Evolutionary conservation across 768 basidiomycete genomes (phyloP), one percentile per base, ranked within the genome.

Genomic region (Asterophora lycoperdoides): DNA sequence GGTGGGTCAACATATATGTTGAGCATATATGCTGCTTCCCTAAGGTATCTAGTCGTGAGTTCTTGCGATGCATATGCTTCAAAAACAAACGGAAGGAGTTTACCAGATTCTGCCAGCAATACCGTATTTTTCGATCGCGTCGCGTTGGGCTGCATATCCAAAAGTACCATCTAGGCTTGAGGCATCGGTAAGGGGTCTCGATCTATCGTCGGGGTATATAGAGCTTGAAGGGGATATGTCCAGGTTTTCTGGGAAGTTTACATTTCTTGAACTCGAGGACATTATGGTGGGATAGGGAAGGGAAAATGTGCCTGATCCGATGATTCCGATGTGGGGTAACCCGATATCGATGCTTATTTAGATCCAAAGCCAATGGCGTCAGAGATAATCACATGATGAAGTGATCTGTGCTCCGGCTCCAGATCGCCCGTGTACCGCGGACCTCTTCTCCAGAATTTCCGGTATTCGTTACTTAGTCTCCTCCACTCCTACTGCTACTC

Each of bases 61-160:
- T 49, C 43, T 33, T 56, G 48, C 43, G 49, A 30, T 33, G n/a
- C 38, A 33, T 46, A 20, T 6, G 23, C 37, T 41, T 15, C 19
- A 19, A 23, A 44, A 51, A 40, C 44, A 44, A 44, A 54, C 60
- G 18, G 30, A 32, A 41, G 18, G 14, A 35, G 34, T 17, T 71
- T 72, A 88, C 91, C 90, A 93, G 40, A 93, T 81, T 65, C 87
- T 74, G 28, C 89, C 88, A 7, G 89, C 91, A 48, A 93, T 93
- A 4, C 90, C 89, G 61, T 86, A 91, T 56, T 69, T 70, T 13
- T 72, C 65, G 46, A 93, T 93, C 5, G 85, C 80, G 13, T 71
- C 63, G 48, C 68, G 68, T 63, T 87, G 86, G 4, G 71, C 70
- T 28, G 55, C 42, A 7, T 52, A 41, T 18, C 67, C 64, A 57